phyloP scores from a whole-genome alignment of 1,284 basidiomycete species.

The Apiotrichum gracile region DNA sequence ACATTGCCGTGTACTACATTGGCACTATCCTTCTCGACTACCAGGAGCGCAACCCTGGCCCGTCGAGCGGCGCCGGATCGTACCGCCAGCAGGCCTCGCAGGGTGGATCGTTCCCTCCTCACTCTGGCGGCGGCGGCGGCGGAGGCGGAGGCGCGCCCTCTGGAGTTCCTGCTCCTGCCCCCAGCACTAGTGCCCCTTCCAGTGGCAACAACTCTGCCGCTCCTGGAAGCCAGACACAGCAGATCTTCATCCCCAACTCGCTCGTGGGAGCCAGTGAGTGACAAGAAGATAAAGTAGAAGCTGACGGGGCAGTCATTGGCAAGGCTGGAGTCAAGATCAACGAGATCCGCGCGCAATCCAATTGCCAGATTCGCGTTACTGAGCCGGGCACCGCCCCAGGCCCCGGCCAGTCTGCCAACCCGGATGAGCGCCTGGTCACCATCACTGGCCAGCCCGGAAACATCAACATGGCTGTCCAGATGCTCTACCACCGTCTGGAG shows the following conservation, averaged over 20 bases:
- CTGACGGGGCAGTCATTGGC: conserved; percentile 63
- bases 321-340: conserved; percentile 99
- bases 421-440: conserved; percentile 82
- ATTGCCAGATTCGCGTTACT: conserved; percentile 97
- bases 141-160: conserved; percentile 5
- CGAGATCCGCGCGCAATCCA: conserved; percentile 87
- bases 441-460: conserved; percentile 90
- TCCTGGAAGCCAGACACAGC: conserved; percentile 72
- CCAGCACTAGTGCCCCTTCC: not conserved
- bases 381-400: conserved; percentile 69
- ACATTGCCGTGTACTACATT: conserved; percentile 99
- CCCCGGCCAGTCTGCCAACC: conserved; percentile 50
- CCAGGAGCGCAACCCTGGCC: conserved; percentile 61
- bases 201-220: conserved; percentile 15
- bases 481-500: conserved; percentile 60
- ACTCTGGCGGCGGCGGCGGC: conserved; percentile 17
- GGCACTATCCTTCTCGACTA: conserved; percentile 95
- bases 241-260: conserved; percentile 98
- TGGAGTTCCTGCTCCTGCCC: not conserved
- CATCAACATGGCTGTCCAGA: conserved; percentile 92
- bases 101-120: conserved; percentile 11
- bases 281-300: not conserved
- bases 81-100: conserved; percentile 39
- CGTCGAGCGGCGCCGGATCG: conserved; percentile 24
- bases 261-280: conserved; percentile 78